Evolutionary conservation across 805 yeast species (phyloP).

Genomic region (Ascoidea tarda): DNA sequence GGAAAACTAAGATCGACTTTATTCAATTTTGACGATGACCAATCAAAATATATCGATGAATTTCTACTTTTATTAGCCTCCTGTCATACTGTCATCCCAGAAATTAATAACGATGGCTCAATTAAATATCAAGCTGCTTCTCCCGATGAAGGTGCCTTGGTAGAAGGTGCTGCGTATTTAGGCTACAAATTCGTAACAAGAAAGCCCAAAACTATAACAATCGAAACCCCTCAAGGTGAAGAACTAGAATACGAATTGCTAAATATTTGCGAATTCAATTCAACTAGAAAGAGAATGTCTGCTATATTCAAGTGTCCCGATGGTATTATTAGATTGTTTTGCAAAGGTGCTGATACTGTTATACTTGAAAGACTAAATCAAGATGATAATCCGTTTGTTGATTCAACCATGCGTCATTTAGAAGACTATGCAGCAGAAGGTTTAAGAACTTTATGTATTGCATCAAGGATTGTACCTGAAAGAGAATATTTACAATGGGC

Average conservation of each 20-base stretch:
- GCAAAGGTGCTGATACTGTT: conserved; percentile 98
- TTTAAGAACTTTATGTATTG: conserved; percentile 85
- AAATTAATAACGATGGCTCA: conserved; percentile 42
- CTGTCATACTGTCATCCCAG: conserved; percentile 98
- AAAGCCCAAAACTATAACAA: conserved; percentile 67
- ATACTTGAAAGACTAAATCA: conserved; percentile 70
- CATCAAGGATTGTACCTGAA: conserved; percentile 66
- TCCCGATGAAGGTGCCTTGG: conserved; percentile 98
- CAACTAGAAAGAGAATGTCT: conserved; percentile 96
- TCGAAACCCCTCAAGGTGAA: conserved; percentile 37
- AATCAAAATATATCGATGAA: conserved; percentile 44
- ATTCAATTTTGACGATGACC: conserved; percentile 26
- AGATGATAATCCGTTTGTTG: conserved; percentile 62
- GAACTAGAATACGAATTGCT: conserved; percentile 58
- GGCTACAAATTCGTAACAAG: conserved; percentile 81
- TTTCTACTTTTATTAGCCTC: conserved; percentile 77
- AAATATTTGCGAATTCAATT: conserved; percentile 91
- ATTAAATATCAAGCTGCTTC: conserved; percentile 97
- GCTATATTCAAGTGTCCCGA: conserved; percentile 91
- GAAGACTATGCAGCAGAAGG: conserved; percentile 98
- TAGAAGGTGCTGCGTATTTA: conserved; percentile 84
- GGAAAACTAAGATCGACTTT: conserved; percentile 40
- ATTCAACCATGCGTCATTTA: conserved; percentile 69
- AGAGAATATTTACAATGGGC: conserved; percentile 70
- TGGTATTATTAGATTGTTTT: conserved; percentile 74